Conservation (phyloP, 106 monocot species). For the Platanthera guangdongensis region DNA sequence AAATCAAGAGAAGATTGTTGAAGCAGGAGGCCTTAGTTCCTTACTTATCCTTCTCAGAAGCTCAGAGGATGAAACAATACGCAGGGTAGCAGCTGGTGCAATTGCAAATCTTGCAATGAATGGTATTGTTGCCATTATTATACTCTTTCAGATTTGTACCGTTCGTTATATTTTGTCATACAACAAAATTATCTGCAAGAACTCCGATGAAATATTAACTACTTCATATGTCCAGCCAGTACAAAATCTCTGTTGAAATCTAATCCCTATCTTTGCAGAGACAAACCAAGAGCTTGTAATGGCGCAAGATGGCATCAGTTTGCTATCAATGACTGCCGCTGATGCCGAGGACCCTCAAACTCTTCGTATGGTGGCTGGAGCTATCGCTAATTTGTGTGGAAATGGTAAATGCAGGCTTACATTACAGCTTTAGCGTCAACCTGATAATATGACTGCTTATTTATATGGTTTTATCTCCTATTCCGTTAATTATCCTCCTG, state of each 20-base stretch:
- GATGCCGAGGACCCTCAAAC: slow-evolving; percentile 97
- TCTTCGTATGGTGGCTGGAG: slow-evolving; percentile 97
- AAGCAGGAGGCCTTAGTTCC: slow-evolving; percentile 91
- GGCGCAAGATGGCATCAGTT: slow-evolving; percentile 75
- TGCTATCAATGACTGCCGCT: slow-evolving; percentile 72
- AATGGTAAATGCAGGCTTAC: slow-evolving; percentile 50
- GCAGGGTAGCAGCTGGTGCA: slow-evolving; percentile 94
- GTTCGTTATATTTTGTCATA: background rate
- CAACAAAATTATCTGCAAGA: background rate
- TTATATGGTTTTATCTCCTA: background rate
- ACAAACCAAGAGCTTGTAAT: slow-evolving; percentile 93
- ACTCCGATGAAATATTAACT: background rate
- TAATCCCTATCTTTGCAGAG: slow-evolving; percentile 34
- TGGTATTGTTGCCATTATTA: slow-evolving; percentile 32
- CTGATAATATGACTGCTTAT: background rate
- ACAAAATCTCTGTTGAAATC: background rate
- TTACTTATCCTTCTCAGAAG: slow-evolving; percentile 81
- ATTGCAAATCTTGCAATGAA: slow-evolving; percentile 99
- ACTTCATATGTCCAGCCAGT: background rate
- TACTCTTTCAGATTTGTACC: background rate
- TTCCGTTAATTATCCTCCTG: background rate
- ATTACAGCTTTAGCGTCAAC: background rate
- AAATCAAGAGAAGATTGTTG: slow-evolving; percentile 98
- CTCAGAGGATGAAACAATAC: slow-evolving; percentile 92
- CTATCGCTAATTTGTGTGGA: slow-evolving; percentile 95